Evolutionary conservation across 2,329 filamentous ascomycete genomes (phyloP).

Genomic region (Ophiocordyceps australis): DNA sequence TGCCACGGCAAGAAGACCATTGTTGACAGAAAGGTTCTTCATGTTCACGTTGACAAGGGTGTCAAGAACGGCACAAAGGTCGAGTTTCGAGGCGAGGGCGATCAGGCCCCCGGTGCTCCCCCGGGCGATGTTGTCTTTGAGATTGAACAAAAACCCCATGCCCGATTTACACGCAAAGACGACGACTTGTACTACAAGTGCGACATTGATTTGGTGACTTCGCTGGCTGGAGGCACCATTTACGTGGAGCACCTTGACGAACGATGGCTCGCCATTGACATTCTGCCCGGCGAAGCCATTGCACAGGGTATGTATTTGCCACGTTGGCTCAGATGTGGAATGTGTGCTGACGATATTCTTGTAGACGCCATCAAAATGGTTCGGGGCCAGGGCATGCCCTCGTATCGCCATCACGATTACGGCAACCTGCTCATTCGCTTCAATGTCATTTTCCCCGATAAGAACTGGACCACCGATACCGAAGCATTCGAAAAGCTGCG

Average conservation of each 20-base stretch:
- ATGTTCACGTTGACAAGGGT: conserved; percentile 92
- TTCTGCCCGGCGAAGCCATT: conserved; percentile 88
- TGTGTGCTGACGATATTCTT: conserved; percentile 1
- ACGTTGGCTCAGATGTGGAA: not conserved
- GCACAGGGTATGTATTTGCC: conserved; percentile 51
- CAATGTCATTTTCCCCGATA: conserved; percentile 88
- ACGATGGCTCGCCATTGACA: conserved; percentile 85
- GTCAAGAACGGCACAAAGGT: conserved; percentile 90
- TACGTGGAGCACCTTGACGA: conserved; percentile 95
- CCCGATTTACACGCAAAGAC: conserved; percentile 86
- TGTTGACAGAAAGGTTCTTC: conserved; percentile 92
- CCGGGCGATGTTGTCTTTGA: conserved; percentile 96
- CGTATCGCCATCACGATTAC: conserved; percentile 81
- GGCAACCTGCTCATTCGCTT: conserved; percentile 98
- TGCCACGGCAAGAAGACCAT: conserved; percentile 96
- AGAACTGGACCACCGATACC: conserved; percentile 46
- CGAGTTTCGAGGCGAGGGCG: conserved; percentile 91
- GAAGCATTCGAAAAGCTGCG: conserved; percentile 65
- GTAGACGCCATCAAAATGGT: conserved; percentile 83
- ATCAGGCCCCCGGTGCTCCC: conserved; percentile 83
- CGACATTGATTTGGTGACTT: conserved; percentile 90
- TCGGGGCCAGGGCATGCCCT: conserved; percentile 94
- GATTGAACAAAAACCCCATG: conserved; percentile 97
- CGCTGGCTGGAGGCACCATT: conserved; percentile 77
- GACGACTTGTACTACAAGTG: conserved; percentile 92